A percentile compares a stretch with the other conserved stretches of the same genome.
Conservation (phyloP, 176 grass and related monocot genomes). For the Canna indica region DNA sequence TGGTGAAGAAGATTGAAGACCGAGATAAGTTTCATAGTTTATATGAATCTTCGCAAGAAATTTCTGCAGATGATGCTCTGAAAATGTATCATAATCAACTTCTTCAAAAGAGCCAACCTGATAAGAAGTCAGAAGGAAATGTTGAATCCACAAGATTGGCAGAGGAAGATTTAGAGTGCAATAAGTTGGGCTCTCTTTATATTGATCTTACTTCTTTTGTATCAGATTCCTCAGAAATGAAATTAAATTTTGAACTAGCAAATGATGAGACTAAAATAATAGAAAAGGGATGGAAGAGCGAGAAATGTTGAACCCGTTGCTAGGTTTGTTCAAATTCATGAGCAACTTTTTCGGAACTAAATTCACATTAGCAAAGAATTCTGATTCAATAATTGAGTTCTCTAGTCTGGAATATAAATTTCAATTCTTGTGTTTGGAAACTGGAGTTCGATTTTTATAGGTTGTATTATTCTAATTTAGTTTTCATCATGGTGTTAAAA, state of each 20-base stretch:
- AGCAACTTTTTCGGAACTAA: too few relatives aligned
- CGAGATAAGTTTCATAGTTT: conserved; percentile 33
- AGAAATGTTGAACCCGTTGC: too few relatives aligned
- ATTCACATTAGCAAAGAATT: too few relatives aligned
- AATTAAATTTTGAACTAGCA: conserved; percentile 16
- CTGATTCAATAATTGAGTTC: too few relatives aligned
- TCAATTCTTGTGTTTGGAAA: too few relatives aligned
- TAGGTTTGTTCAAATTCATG: too few relatives aligned
- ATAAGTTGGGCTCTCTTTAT: conserved; percentile 29
- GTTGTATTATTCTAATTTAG: too few relatives aligned
- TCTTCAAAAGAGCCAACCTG: conserved; percentile 9
- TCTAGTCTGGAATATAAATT: too few relatives aligned
- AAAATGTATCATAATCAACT: conserved; percentile 43
- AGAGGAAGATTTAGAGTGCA: conserved; percentile 21
- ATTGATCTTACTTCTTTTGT: conserved; percentile 45
- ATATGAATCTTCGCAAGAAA: conserved; percentile 32
- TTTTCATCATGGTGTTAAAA: too few relatives aligned
- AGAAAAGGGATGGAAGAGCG: too few relatives aligned
- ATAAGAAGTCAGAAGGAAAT: conserved; percentile 8
- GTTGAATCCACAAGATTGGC: conserved; percentile 1
- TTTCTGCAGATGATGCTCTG: conserved; percentile 38
- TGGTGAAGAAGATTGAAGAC: conserved; percentile 28
- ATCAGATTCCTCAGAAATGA: conserved; percentile 33
- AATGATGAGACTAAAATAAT: not conserved
- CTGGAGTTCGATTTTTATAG: too few relatives aligned